Conservation (phyloP, 768 basidiomycete species). For the Lactifluus rugatus region DNA sequence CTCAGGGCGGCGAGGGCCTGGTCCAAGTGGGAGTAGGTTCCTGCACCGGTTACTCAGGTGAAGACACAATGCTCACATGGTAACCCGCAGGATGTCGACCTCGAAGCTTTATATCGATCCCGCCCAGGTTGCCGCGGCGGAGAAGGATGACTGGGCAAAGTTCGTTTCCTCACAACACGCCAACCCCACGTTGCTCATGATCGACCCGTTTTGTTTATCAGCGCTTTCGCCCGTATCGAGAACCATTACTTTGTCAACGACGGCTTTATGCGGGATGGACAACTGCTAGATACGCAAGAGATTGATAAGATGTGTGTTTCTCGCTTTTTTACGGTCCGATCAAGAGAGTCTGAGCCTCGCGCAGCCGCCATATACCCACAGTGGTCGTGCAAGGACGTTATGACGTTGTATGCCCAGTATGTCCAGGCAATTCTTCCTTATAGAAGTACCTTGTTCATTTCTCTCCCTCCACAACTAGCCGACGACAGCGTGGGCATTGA, state of each 20-base stretch:
- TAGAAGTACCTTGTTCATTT: background rate
- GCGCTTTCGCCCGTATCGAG: conserved; percentile 81
- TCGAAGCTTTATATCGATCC: conserved; percentile 65
- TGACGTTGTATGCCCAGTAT: conserved; percentile 79
- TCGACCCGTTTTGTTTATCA: conserved; percentile 22
- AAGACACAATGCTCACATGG: background rate
- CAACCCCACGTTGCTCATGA: background rate
- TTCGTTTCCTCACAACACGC: conserved; percentile 27
- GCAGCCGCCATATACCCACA: conserved; percentile 82
- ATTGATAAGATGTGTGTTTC: conserved; percentile 73
- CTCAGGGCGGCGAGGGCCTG: conserved; percentile 72
- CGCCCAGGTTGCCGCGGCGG: conserved; percentile 55
- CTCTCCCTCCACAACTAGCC: conserved; percentile 34
- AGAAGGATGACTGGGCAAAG: conserved; percentile 69
- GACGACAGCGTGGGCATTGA: conserved; percentile 71
- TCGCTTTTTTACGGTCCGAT: background rate
- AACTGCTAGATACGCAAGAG: conserved; percentile 71
- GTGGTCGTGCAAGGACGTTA: conserved; percentile 81
- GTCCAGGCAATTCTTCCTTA: conserved; percentile 17
- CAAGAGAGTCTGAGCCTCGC: conserved; percentile 1
- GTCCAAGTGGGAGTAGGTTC: conserved; percentile 79
- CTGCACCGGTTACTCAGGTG: background rate
- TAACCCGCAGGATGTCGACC: conserved; percentile 65
- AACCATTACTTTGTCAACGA: conserved; percentile 88
- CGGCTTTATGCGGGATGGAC: conserved; percentile 85